Conservation (phyloP, 208 protist species). For the Trypanosoma scelopori region DNA sequence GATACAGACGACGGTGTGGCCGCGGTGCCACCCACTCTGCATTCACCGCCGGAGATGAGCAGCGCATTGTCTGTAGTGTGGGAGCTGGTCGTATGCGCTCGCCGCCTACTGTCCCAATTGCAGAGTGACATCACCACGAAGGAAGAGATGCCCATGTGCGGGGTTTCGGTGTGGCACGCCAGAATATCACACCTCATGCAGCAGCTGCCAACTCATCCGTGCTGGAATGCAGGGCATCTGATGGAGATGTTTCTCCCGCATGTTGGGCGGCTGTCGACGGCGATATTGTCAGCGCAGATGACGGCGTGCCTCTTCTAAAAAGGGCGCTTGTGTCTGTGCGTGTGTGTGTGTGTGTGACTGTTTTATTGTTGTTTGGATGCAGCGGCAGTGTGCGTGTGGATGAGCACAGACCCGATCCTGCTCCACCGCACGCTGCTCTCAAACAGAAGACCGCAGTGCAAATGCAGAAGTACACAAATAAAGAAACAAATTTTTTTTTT, state of each 20-base stretch:
- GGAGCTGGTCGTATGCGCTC: slow-evolving; percentile 11
- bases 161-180: neutral
- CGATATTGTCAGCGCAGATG: neutral
- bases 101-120: slow-evolving; percentile 16
- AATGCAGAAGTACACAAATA: too few relatives aligned
- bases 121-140: slow-evolving; percentile 1
- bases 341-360: too few relatives aligned
- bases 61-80: neutral
- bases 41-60: neutral
- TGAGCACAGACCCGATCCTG: too few relatives aligned
- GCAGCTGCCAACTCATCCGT: neutral
- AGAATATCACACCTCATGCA: slow-evolving; percentile 4
- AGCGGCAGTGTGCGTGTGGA: too few relatives aligned
- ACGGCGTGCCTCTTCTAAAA: slow-evolving; percentile 5
- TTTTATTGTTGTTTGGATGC: too few relatives aligned
- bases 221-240: slow-evolving; percentile 1
- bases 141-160: neutral
- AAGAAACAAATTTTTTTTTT: too few relatives aligned
- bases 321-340: too few relatives aligned
- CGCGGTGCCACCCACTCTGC: neutral
- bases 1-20: neutral
- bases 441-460: too few relatives aligned
- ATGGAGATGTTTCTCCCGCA: slow-evolving; percentile 3
- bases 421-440: too few relatives aligned
- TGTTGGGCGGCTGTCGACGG: neutral